Percentiles rank a stretch among this genome's conserved stretches.
Evolutionary conservation across 1,139 yeast species (phyloP).

Genomic region (Geotrichum carabidarum): DNA sequence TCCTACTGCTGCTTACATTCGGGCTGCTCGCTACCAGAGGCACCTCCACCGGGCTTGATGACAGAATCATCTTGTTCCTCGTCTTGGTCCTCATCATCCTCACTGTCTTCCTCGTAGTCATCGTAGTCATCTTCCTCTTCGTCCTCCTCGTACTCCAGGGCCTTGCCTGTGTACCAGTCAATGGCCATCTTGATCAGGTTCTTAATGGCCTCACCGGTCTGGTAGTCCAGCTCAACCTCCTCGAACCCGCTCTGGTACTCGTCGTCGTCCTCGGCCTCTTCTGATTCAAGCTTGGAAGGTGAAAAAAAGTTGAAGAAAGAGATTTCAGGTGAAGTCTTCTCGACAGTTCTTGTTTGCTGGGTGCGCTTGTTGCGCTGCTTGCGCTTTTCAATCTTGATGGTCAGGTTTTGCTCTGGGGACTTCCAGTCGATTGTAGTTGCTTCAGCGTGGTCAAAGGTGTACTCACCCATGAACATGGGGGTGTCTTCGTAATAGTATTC

Average conservation of each 20-base stretch:
- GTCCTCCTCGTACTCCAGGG: slow-evolving; percentile 54
- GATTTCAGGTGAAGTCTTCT: slow-evolving; percentile 85
- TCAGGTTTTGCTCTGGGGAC: slow-evolving; percentile 73
- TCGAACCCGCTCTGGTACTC: slow-evolving; percentile 61
- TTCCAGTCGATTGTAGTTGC: slow-evolving; percentile 86
- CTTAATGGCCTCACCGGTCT: slow-evolving; percentile 92
- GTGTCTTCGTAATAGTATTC: slow-evolving; percentile 63
- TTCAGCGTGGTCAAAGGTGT: slow-evolving; percentile 93
- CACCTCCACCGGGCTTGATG: slow-evolving; percentile 27
- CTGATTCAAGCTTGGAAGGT: slow-evolving; percentile 60
- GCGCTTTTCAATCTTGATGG: slow-evolving; percentile 84
- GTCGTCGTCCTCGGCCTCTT: slow-evolving; percentile 44
- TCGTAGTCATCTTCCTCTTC: slow-evolving; percentile 55
- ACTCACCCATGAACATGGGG: slow-evolving; percentile 72
- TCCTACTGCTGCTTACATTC: slow-evolving; percentile 17
- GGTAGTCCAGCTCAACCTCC: slow-evolving; percentile 86
- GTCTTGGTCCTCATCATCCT: slow-evolving; percentile 46
- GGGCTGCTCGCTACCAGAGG: slow-evolving; percentile 25
- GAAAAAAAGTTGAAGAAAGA: slow-evolving; percentile 93
- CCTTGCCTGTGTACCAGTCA: slow-evolving; percentile 98
- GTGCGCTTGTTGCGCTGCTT: slow-evolving; percentile 97
- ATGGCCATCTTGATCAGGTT: slow-evolving; percentile 95
- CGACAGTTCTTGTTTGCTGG: slow-evolving; percentile 93
- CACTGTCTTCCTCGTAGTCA: slow-evolving; percentile 50
- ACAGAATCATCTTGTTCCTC: slow-evolving; percentile 43